Evolutionary conservation across 441 rosid species (phyloP), one percentile per base, ranked within the genome.

Genomic region (Codiaeum variegatum): DNA sequence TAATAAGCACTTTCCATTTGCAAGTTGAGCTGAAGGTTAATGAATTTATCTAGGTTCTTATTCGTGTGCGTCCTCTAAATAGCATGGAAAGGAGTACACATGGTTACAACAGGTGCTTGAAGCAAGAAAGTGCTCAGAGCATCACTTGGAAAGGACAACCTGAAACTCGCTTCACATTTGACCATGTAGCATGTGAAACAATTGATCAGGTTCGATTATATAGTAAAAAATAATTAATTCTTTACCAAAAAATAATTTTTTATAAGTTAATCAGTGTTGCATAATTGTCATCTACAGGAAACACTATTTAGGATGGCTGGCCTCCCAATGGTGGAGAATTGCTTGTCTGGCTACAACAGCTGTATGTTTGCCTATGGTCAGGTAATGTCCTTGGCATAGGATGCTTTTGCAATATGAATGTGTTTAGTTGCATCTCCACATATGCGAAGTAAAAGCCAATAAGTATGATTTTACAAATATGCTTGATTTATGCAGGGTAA

Each of bases 321-420:
- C 76, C 87, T 93, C 71, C 96, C 94, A 60, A 93, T 93, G 98
- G 97, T 92, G 60, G 99, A 96, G 85, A 96, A 93, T 73, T 96
- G 99, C 79, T 78, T 96, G 86, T 90, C 98, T 75, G 99, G 98
- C 62, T 96, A 96, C 81, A 93, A 96, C 64, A 92, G 99, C 77
- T 96, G 98, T 75, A 92, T 96, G 86, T 96, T 96, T 85, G 98
- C 98, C 11, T 96, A 93, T 77, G 97, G 99, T 42, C 98, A 92
- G 99, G 99, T 96, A 84, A 52, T 72, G 59, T 67, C 32, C 49
- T 55, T 2, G 52, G 38, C 46, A 9, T 34, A 49, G 55, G 34
- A 58, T 65, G 42, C 58, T 66, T 61, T 65, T 66, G 28, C 28
- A 29, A 21, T 40, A 15, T 34, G 6, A 40, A 49, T 28, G 65